These are phyloP conservation scores for Blastocystis sp. DNA, from an alignment of 352 stramenopile genomes.

Conservation along the genomic window DNA sequence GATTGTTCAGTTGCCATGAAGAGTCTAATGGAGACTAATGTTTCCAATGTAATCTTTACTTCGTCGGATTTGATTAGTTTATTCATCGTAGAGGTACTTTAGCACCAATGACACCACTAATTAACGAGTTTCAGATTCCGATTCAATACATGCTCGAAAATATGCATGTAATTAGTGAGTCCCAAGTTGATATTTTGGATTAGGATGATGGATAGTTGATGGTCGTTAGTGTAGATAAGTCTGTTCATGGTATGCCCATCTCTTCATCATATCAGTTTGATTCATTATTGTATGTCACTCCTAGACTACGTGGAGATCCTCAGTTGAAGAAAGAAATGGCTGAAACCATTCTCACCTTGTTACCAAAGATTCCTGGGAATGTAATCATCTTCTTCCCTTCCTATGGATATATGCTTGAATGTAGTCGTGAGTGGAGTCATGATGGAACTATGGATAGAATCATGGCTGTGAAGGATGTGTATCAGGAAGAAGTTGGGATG, in stretches of 20 bases:
- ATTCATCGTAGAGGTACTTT: constrained; percentile 84
- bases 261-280: constrained; percentile 13
- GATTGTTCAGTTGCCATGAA: constrained; percentile 39
- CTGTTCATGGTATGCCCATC: constrained; percentile 6
- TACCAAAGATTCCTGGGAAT: constrained; percentile 84
- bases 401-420: constrained; percentile 86
- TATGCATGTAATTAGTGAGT: constrained; percentile 85
- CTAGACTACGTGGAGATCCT: constrained; percentile 23
- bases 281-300: background rate
- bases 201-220: background rate
- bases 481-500: constrained; percentile 57
- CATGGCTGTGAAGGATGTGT: constrained; percentile 48
- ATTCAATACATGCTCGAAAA: constrained; percentile 92
- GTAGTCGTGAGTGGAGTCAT: constrained; percentile 73
- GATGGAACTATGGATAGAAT: constrained; percentile 41
- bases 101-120: constrained; percentile 86
- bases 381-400: constrained; percentile 98
- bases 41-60: constrained; percentile 49
- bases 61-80: background rate
- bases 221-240: constrained; percentile 29
- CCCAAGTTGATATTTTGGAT: constrained; percentile 73
- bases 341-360: constrained; percentile 87
- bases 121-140: constrained; percentile 86
- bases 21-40: background rate
- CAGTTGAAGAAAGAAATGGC: constrained; percentile 65